Evolutionary conservation across 2,329 filamentous ascomycete species (phyloP).

Genomic region (Trichoderma pleuroti): DNA sequence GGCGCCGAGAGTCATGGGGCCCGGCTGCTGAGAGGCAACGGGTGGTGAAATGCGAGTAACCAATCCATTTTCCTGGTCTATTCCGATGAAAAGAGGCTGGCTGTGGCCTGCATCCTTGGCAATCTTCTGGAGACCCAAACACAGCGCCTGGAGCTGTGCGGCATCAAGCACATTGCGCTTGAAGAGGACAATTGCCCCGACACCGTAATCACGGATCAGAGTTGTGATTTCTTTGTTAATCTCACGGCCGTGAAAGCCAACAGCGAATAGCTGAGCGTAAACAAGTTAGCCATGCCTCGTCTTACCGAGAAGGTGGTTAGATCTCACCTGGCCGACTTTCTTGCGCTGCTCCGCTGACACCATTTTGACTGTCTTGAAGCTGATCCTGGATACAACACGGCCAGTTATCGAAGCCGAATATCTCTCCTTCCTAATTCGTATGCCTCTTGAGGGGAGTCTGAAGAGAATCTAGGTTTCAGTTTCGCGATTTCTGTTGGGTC

Average conservation of each 20-base stretch:
- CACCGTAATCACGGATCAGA: constrained; percentile 27
- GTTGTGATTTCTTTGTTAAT: constrained; percentile 25
- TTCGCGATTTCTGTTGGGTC: background rate
- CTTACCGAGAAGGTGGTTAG: background rate
- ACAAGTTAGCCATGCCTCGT: background rate
- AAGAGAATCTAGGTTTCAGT: background rate
- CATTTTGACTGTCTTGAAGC: constrained; percentile 5
- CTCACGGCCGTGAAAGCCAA: constrained; percentile 27
- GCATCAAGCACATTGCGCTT: constrained; percentile 27
- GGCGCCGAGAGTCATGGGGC: constrained; percentile 27
- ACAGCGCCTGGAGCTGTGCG: constrained; percentile 24
- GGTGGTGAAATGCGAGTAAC: constrained; percentile 28
- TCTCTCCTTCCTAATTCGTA: background rate
- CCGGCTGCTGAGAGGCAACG: constrained; percentile 26
- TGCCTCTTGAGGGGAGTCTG: no score
- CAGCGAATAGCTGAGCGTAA: constrained; percentile 25
- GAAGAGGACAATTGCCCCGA: constrained; percentile 29
- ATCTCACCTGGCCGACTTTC: constrained; percentile 19
- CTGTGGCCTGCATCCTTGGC: constrained; percentile 26
- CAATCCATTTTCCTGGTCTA: constrained; percentile 29
- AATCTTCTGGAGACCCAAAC: constrained; percentile 24
- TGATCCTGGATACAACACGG: background rate
- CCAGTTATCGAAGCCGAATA: background rate
- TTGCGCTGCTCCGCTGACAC: constrained; percentile 19
- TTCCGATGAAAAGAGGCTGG: constrained; percentile 28